Percentiles rank a stretch among this genome's conserved stretches.
These are phyloP conservation scores for Pisolithus albus DNA, from an alignment of 768 basidiomycete genomes.

Conservation along the genomic window DNA sequence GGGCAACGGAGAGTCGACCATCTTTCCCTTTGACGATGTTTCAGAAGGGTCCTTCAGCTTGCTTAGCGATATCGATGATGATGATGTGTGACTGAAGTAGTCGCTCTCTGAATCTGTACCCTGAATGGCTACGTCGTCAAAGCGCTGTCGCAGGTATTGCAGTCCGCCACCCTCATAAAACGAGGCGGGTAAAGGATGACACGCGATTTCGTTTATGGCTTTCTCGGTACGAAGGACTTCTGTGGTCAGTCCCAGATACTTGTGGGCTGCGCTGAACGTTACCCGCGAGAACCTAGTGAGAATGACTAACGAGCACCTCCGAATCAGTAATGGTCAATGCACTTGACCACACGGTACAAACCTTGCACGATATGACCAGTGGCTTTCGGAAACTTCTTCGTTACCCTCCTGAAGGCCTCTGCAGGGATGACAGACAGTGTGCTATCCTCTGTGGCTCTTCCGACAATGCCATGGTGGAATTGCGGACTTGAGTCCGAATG, in stretches of 20 bases:
- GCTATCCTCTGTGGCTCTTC: conserved; percentile 89
- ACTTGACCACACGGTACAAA: conserved; percentile 17
- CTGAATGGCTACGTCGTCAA: conserved; percentile 50
- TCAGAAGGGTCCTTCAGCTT: conserved; percentile 13
- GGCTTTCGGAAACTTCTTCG: conserved; percentile 95
- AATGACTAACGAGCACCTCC: conserved; percentile 55
- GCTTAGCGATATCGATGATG: conserved; percentile 14
- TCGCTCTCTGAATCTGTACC: conserved; percentile 48
- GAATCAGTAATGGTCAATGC: conserved; percentile 8
- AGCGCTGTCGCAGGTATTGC: conserved; percentile 84
- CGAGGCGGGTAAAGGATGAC: conserved; percentile 82
- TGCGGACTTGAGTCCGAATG: conserved; percentile 25
- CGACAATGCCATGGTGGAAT: conserved; percentile 68
- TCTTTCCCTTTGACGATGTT: conserved; percentile 16
- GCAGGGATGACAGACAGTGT: conserved; percentile 99
- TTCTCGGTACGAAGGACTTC: conserved; percentile 97
- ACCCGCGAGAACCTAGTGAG: conserved; percentile 94
- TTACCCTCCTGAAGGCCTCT: conserved; percentile 89
- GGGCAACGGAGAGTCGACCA: conserved; percentile 21
- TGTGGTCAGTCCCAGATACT: conserved; percentile 88
- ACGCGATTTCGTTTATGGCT: conserved; percentile 94
- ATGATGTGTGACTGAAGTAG: conserved; percentile 39
- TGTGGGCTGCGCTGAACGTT: conserved; percentile 95
- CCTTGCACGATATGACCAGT: conserved; percentile 96
- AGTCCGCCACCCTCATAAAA: conserved; percentile 94